These are phyloP conservation scores for Ustanciosporium gigantosporum DNA, from an alignment of 1,284 basidiomycete species.

Conservation along the genomic window DNA sequence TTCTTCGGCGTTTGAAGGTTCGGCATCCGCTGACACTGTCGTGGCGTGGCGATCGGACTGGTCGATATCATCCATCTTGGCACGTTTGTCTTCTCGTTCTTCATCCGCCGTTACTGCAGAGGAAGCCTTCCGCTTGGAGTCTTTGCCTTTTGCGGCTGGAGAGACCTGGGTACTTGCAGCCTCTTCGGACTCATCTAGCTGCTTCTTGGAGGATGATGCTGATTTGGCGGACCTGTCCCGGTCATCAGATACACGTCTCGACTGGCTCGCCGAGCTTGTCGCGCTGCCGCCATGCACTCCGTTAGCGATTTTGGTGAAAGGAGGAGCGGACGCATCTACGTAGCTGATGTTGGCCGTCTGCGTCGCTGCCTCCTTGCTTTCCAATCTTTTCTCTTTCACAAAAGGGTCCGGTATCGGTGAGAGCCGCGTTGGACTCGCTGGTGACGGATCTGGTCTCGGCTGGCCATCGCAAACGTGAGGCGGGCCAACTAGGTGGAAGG, in stretches of 20 bases:
- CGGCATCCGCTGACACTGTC: conserved; percentile 1
- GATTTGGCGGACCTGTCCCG: conserved; percentile 21
- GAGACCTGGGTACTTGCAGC: conserved; percentile 8
- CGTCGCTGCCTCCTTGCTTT: conserved; percentile 28
- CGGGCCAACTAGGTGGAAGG: conserved; percentile 47
- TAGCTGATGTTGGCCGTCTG: conserved; percentile 18
- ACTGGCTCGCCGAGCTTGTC: conserved; percentile 1
- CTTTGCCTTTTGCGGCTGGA: conserved; percentile 25
- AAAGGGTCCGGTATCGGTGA: conserved; percentile 41
- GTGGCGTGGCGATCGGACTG: too few species aligned
- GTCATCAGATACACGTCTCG: conserved; percentile 5
- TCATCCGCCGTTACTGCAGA: conserved; percentile 15
- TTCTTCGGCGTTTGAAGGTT: background rate
- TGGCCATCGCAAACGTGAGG: conserved; percentile 55
- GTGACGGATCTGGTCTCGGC: conserved; percentile 25
- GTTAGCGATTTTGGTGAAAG: conserved; percentile 11
- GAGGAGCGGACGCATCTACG: background rate
- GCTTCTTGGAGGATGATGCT: conserved; percentile 46
- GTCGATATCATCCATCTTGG: conserved; percentile 12
- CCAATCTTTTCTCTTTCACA: conserved; percentile 9
- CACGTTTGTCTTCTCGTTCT: conserved; percentile 41
- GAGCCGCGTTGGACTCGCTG: conserved; percentile 24
- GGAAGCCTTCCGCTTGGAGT: conserved; percentile 43
- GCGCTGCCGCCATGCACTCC: conserved; percentile 15
- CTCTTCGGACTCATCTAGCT: conserved; percentile 36